Evolutionary conservation across 768 basidiomycete genomes (phyloP).

Genomic region (Suillus hirtellus): DNA sequence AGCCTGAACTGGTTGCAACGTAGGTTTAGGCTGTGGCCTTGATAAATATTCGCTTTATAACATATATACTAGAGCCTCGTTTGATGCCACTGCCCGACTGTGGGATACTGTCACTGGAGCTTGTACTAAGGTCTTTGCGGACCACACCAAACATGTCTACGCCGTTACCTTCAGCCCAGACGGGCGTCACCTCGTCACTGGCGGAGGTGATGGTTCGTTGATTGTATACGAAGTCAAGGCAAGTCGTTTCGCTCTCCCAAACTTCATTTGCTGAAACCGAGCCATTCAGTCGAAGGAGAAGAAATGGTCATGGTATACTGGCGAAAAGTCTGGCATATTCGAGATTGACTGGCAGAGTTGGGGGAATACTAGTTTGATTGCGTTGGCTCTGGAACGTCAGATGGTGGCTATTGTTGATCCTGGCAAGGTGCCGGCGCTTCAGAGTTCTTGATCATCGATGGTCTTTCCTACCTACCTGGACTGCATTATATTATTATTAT

Average conservation of each 20-base stretch:
- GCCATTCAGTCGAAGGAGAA: constrained; percentile 43
- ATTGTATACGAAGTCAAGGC: constrained; percentile 72
- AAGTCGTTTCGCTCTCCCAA: constrained; percentile 21
- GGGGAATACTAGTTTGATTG: constrained; percentile 57
- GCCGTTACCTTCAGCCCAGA: constrained; percentile 75
- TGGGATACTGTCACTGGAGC: constrained; percentile 83
- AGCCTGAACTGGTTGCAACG: constrained; percentile 72
- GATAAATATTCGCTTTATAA: background rate
- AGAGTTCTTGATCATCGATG: background rate
- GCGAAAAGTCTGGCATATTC: constrained; percentile 66
- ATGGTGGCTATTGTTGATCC: constrained; percentile 70
- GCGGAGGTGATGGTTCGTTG: constrained; percentile 77
- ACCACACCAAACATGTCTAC: constrained; percentile 74
- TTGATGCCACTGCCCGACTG: constrained; percentile 76
- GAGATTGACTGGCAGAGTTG: constrained; percentile 75
- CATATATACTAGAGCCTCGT: constrained; percentile 57
- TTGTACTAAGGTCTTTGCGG: constrained; percentile 69
- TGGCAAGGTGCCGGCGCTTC: constrained; percentile 41
- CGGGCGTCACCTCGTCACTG: constrained; percentile 71
- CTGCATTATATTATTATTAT: constrained; percentile 10
- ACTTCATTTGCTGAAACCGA: constrained; percentile 12
- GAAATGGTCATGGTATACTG: constrained; percentile 66
- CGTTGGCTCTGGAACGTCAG: constrained; percentile 66
- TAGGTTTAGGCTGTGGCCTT: constrained; percentile 33
- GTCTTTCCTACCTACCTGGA: background rate